These are phyloP conservation scores for Solanum virginianum DNA, from an alignment of 257 asterid species.

Conservation along the genomic window DNA sequence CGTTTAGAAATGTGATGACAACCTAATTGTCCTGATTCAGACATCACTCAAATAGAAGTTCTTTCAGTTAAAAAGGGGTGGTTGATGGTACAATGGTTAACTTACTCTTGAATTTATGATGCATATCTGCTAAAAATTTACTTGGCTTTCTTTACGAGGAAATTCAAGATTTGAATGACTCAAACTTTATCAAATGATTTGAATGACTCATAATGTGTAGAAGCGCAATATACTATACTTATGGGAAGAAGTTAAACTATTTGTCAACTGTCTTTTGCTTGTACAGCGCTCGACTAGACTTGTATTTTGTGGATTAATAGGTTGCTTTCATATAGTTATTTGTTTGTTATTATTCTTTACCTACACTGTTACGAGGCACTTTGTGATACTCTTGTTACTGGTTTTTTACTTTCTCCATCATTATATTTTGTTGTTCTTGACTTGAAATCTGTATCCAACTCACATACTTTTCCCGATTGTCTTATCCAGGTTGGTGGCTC, in stretches of 20 bases:
- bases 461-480: neutral
- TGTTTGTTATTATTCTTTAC: neutral
- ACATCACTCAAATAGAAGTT: no score
- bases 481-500: constrained; percentile 90
- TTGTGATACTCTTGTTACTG: neutral
- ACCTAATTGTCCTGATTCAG: no score
- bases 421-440: neutral
- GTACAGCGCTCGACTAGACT: neutral
- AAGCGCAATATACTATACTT: no score
- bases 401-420: neutral
- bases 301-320: neutral
- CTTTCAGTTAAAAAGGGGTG: no score
- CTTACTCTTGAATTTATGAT: neutral
- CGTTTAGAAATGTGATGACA: no score
- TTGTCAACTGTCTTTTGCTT: no score
- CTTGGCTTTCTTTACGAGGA: neutral
- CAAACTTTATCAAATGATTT: no score
- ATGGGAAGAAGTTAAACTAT: no score
- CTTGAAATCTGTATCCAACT: neutral
- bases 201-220: no score
- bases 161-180: neutral
- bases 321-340: neutral
- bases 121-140: neutral
- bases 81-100: neutral
- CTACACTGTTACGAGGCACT: neutral